Evolutionary conservation across 345 rosid species (phyloP).

Genomic region (Iberis pinnata): DNA sequence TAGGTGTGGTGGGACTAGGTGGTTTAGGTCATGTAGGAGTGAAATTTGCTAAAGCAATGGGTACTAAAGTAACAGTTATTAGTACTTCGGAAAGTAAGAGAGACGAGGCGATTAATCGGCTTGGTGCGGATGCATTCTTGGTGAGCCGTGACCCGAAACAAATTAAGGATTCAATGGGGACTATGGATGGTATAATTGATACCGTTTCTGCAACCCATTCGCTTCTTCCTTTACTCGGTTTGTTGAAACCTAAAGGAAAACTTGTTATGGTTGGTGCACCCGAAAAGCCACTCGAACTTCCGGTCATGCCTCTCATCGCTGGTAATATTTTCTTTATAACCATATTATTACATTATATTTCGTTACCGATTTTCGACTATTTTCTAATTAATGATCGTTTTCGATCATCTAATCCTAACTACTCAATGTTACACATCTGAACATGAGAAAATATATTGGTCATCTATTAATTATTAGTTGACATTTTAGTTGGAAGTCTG

Average conservation of each 20-base stretch:
- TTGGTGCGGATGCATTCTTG: slow-evolving; percentile 54
- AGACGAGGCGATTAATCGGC: slow-evolving; percentile 47
- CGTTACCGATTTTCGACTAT: too few species aligned
- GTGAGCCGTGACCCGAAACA: slow-evolving; percentile 40
- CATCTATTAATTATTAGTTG: too few species aligned
- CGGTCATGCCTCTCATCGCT: slow-evolving; percentile 31
- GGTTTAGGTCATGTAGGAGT: slow-evolving; percentile 66
- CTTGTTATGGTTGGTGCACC: slow-evolving; percentile 44
- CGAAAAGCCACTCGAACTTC: slow-evolving; percentile 47
- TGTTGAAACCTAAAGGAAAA: slow-evolving; percentile 36
- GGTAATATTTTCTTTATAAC: too few species aligned
- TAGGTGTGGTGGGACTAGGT: slow-evolving; percentile 64
- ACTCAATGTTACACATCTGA: too few species aligned
- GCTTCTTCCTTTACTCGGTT: slow-evolving; percentile 33
- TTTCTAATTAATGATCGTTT: too few species aligned
- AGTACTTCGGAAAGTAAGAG: slow-evolving; percentile 57
- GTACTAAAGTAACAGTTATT: slow-evolving; percentile 56
- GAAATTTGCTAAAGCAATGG: slow-evolving; percentile 62
- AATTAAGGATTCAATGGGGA: slow-evolving; percentile 29
- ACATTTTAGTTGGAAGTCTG: too few species aligned
- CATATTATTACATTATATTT: too few species aligned
- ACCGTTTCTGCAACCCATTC: slow-evolving; percentile 43
- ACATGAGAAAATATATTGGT: too few species aligned
- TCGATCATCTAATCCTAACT: too few species aligned
- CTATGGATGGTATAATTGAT: slow-evolving; percentile 47